These are phyloP conservation scores for Astrothelium subdiscretum DNA, from an alignment of 495 filamentous ascomycete genomes.

Conservation along the genomic window DNA sequence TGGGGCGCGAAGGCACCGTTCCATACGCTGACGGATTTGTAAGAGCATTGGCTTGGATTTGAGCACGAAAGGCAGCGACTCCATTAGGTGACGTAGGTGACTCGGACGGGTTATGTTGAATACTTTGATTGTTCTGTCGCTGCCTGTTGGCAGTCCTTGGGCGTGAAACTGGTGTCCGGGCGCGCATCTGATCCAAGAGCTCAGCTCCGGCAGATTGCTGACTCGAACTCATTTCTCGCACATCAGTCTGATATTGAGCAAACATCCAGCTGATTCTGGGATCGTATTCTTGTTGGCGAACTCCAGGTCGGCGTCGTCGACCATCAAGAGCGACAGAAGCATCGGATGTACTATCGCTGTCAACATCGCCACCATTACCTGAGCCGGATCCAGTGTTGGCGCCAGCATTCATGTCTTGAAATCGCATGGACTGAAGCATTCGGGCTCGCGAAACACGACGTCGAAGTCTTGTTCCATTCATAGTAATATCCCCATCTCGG, in stretches of 20 bases:
- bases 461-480: conserved; percentile 15
- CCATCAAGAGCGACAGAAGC: conserved; percentile 7
- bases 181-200: conserved; percentile 14
- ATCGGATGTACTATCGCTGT: conserved; percentile 21
- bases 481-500: conserved; percentile 20
- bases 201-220: conserved; percentile 10
- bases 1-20: background rate
- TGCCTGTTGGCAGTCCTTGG: conserved; percentile 22
- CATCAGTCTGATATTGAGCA: conserved; percentile 17
- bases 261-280: conserved; percentile 25
- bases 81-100: conserved; percentile 6
- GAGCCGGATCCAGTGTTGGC: conserved; percentile 9
- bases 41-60: background rate
- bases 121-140: conserved; percentile 11
- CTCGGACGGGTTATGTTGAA: background rate
- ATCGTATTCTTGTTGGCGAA: conserved; percentile 18
- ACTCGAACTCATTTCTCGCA: conserved; percentile 10
- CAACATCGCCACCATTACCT: conserved; percentile 14
- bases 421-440: conserved; percentile 4
- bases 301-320: conserved; percentile 4
- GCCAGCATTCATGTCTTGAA: conserved; percentile 6
- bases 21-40: background rate
- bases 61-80: background rate
- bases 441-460: conserved; percentile 15
- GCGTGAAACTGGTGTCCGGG: conserved; percentile 20